Evolutionary conservation across 345 rosid species (phyloP), one percentile per base, ranked within the genome.

Genomic region (Luvunga scandens): DNA sequence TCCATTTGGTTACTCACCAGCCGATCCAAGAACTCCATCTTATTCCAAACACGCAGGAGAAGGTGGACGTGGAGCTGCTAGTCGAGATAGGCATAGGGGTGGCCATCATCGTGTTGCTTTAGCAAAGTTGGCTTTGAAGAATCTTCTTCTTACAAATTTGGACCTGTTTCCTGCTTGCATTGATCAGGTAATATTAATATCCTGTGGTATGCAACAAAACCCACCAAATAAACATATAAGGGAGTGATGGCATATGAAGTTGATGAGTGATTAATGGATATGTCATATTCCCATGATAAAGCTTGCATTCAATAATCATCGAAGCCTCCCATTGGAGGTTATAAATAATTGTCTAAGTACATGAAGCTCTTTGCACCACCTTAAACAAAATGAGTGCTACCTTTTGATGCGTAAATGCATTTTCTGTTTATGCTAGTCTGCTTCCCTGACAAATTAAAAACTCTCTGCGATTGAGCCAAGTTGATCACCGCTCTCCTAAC

Each of bases 151-250:
- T 57, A 92, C 97, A 64, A 96, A 96, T 79, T 90, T 96, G 89
- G 99, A 96, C 85, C 93, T 96, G 48, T 90, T 96, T 80, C 99
- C 97, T 77, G 91, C 98, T 80, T 96, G 98, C 89, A 96, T 96
- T 78, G 99, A 94, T 86, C 98, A 94, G 98, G 99, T 96, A 85
- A 75, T 63, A 34, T 36, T 66, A 25, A 74, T 84, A 21, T 45
- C 79, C 76, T 48, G 80, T 75, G 66, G 66, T 78, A 56, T 67
- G 69, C 69, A 56, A 61, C 42, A 50, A 57, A 73, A 16, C 38
- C 39, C 27, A 56, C 13, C 13, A 68, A 14, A 4, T 19, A 38
- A 28, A 66, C 45, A 67, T 69, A 5, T 4, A 60, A 14, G 13
- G 60, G 55, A 50, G 33, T 53, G 34, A 25, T 75, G 53, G 56